A percentile compares a stretch with the other conserved stretches of the same genome.
phyloP scores from a whole-genome alignment of 1,139 yeast genomes.

The Debaryomyces subglobosus region DNA sequence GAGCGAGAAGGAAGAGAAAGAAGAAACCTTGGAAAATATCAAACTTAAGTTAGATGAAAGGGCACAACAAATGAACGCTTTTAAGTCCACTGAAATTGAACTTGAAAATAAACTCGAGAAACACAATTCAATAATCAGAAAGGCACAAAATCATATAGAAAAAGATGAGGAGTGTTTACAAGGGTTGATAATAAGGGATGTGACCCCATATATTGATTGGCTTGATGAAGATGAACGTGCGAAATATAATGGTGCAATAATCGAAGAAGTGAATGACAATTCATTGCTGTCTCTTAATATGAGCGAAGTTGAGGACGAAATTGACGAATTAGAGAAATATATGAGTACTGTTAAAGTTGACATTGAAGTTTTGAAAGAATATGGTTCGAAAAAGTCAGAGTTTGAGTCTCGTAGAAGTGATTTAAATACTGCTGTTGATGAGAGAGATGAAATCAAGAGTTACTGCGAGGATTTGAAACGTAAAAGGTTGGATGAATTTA shows the following conservation, averaged over 20 bases:
- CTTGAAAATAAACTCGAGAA: slow-evolving; percentile 67
- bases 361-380: slow-evolving; percentile 75
- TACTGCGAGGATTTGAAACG: slow-evolving; percentile 72
- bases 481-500: slow-evolving; percentile 82
- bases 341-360: slow-evolving; percentile 67
- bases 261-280: slow-evolving; percentile 52
- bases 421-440: slow-evolving; percentile 65
- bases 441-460: slow-evolving; percentile 67
- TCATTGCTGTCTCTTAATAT: slow-evolving; percentile 56
- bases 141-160: slow-evolving; percentile 41
- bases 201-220: slow-evolving; percentile 54
- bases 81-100: slow-evolving; percentile 72
- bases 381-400: slow-evolving; percentile 67
- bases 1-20: slow-evolving; percentile 33
- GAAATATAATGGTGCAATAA: slow-evolving; percentile 36
- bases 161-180: slow-evolving; percentile 42
- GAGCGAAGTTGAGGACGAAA: slow-evolving; percentile 52
- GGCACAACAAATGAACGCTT: slow-evolving; percentile 57
- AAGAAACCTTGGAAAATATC: slow-evolving; percentile 38
- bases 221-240: slow-evolving; percentile 40
- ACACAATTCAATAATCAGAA: slow-evolving; percentile 45
- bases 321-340: slow-evolving; percentile 58
- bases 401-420: slow-evolving; percentile 64
- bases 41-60: slow-evolving; percentile 53
- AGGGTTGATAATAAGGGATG: slow-evolving; percentile 53